These are phyloP conservation scores for Angophora floribunda DNA, from an alignment of 345 rosid species.

Conservation along the genomic window DNA sequence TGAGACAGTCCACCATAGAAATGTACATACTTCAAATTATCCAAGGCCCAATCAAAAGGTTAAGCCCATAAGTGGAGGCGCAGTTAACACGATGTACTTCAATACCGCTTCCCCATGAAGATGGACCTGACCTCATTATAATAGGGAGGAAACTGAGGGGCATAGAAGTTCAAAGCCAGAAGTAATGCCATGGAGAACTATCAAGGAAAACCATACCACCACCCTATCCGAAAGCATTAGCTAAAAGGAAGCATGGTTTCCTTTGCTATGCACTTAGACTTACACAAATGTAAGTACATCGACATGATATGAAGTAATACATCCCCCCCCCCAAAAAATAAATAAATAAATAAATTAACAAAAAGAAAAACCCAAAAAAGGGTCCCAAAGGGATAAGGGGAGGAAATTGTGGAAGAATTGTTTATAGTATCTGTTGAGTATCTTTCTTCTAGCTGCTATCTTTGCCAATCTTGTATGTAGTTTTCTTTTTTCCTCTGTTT, in stretches of 20 bases:
- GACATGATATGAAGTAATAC: not conserved
- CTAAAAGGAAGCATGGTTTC: not conserved
- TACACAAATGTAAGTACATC: not conserved
- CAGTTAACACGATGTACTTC: not conserved
- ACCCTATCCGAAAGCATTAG: not conserved
- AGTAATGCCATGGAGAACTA: not conserved
- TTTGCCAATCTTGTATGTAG: not conserved
- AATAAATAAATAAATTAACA: fast-evolving
- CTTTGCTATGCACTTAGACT: not conserved
- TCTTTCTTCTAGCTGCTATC: not conserved
- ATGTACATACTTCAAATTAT: not conserved
- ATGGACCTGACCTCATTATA: not conserved
- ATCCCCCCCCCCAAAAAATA: not conserved
- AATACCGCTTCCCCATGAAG: not conserved
- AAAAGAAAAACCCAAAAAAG: not conserved
- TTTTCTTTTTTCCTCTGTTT: too few relatives aligned
- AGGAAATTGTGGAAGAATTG: not conserved
- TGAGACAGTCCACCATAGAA: not conserved
- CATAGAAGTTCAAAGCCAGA: not conserved
- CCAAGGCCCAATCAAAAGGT: not conserved
- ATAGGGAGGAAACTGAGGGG: not conserved
- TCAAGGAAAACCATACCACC: not conserved
- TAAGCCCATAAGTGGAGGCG: not conserved
- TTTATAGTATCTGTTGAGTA: not conserved
- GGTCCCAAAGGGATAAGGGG: not conserved